Percentiles rank a stretch among this genome's conserved stretches.
phyloP scores from a whole-genome alignment of 305 asterid species.

The Withania somnifera region DNA sequence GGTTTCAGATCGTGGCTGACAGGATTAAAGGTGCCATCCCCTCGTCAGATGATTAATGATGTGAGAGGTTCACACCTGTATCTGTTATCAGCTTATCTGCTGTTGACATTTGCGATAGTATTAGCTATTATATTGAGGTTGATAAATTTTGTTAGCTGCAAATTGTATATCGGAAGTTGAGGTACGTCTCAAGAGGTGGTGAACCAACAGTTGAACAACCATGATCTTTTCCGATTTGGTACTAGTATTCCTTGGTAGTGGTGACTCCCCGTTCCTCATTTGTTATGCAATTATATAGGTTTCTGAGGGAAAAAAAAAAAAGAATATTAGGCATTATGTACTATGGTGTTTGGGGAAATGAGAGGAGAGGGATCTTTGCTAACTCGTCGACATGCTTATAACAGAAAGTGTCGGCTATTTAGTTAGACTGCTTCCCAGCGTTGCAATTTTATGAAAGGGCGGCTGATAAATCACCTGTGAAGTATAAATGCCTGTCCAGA shows the following conservation, averaged over 20 bases:
- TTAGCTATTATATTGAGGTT: not conserved
- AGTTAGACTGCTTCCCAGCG: not conserved
- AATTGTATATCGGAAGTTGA: not conserved
- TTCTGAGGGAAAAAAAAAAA: not conserved
- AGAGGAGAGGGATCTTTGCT: not conserved
- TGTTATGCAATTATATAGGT: not conserved
- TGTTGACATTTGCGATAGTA: not conserved
- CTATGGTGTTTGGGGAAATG: not conserved
- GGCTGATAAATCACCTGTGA: not conserved
- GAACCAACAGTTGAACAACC: not conserved
- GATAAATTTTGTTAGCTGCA: conserved; percentile 5
- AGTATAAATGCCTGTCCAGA: not conserved
- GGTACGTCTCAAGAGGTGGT: not conserved
- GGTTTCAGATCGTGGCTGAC: not conserved
- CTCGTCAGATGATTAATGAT: not conserved
- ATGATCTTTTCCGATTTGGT: not conserved
- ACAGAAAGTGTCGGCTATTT: not conserved
- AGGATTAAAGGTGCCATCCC: not conserved
- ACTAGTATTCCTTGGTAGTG: not conserved
- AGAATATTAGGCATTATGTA: not conserved
- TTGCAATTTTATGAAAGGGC: not conserved
- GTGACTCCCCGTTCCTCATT: not conserved
- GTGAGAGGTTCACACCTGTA: not conserved
- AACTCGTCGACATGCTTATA: not conserved
- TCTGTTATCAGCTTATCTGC: not conserved